A percentile compares a stretch with the other conserved stretches of the same genome.
Conservation (phyloP, 2,329 filamentous ascomycete genomes). For the Aspergillus sp. region DNA sequence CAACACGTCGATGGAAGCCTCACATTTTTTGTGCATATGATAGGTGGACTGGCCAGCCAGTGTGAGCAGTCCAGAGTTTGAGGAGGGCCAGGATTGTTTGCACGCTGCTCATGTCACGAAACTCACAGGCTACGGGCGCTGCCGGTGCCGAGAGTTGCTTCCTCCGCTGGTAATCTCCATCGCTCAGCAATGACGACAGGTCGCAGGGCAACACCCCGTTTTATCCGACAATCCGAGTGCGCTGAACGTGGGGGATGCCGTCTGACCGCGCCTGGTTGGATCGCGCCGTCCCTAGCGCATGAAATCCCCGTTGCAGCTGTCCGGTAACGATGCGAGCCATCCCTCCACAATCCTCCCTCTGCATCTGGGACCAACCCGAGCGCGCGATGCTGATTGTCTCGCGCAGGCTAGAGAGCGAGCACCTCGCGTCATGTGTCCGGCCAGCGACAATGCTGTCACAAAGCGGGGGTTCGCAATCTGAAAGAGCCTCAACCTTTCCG, state of each 20-base stretch:
- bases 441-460: conserved; percentile 11
- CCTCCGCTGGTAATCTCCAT: not conserved
- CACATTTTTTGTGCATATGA: not conserved
- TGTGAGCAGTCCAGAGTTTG: not conserved
- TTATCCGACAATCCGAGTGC: conserved; percentile 5
- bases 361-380: not conserved
- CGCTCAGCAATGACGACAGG: conserved; percentile 6
- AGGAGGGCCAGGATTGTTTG: not conserved
- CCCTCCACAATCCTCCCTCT: conserved; percentile 11
- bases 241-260: not conserved
- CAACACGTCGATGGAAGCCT: not conserved
- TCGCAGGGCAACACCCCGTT: conserved; percentile 2
- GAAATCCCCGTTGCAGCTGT: conserved; percentile 7
- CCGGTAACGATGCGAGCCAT: conserved; percentile 3
- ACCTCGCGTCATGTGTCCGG: conserved; percentile 10
- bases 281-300: conserved; percentile 14
- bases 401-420: not conserved
- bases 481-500: conserved; percentile 12
- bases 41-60: not conserved
- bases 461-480: conserved; percentile 10
- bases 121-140: not conserved
- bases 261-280: conserved; percentile 14
- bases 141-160: conserved; percentile 2
- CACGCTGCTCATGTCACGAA: conserved; percentile 1
- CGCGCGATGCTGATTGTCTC: not conserved